Conservation (phyloP, 2,329 filamentous ascomycete genomes). For the Colletotrichum higginsianum region DNA sequence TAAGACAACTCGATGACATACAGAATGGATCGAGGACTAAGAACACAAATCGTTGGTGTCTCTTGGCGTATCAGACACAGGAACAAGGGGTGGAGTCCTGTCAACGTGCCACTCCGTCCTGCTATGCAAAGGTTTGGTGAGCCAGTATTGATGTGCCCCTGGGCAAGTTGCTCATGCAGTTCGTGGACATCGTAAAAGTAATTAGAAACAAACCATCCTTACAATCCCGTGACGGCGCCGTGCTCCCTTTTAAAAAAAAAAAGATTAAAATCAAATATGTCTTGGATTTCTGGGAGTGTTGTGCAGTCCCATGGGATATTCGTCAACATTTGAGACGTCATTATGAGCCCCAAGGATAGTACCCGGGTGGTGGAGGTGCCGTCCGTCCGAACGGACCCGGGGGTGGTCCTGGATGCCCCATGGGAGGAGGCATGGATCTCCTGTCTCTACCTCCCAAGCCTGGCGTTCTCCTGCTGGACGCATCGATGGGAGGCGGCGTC, state of each 20-base stretch:
- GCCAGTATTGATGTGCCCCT: slow-evolving; percentile 14
- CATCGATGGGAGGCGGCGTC: slow-evolving; percentile 50
- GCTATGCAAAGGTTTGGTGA: slow-evolving; percentile 21
- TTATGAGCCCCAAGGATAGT: slow-evolving; percentile 34
- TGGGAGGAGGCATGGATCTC: slow-evolving; percentile 37
- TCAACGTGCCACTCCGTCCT: slow-evolving; percentile 26
- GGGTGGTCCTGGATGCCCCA: slow-evolving; percentile 29
- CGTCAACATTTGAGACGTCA: neutral
- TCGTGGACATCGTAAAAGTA: slow-evolving; percentile 36
- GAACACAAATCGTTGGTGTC: slow-evolving; percentile 12
- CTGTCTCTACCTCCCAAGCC: slow-evolving; percentile 46
- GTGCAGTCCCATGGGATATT: neutral
- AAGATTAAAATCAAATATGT: neutral
- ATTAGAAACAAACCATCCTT: slow-evolving; percentile 3
- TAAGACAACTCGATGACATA: slow-evolving; percentile 3
- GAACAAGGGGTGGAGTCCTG: neutral
- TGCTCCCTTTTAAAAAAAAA: neutral
- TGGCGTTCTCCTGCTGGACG: slow-evolving; percentile 53
- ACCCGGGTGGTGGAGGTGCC: slow-evolving; percentile 26
- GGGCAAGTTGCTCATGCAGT: slow-evolving; percentile 30
- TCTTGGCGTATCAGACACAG: slow-evolving; percentile 9
- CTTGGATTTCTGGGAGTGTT: slow-evolving; percentile 1
- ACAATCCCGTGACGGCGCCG: slow-evolving; percentile 9
- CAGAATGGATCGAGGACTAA: slow-evolving; percentile 16
- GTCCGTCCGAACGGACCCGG: slow-evolving; percentile 29